A percentile compares a stretch with the other conserved stretches of the same genome.
Conservation (phyloP, 2,329 filamentous ascomycete genomes). For the Sarocladium kiliense region DNA sequence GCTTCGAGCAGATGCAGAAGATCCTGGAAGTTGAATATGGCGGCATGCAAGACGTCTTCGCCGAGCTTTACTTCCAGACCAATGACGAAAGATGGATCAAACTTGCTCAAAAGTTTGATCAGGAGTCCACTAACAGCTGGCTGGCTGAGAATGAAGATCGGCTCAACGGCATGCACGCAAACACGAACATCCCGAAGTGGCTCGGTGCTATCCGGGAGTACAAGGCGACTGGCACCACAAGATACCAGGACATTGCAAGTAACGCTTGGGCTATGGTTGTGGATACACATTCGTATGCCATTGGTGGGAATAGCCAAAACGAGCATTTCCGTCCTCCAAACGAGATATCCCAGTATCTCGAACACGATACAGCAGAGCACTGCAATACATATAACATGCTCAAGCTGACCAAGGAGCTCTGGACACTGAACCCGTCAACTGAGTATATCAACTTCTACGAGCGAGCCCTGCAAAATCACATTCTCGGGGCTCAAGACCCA, state of each 20-base stretch:
- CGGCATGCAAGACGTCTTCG: constrained; percentile 47
- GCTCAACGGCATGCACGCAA: constrained; percentile 44
- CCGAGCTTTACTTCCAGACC: constrained; percentile 41
- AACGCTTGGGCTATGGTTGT: constrained; percentile 46
- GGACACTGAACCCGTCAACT: constrained; percentile 32
- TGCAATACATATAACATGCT: constrained; percentile 56
- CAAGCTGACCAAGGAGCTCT: constrained; percentile 48
- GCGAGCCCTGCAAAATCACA: constrained; percentile 42
- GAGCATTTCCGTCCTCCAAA: constrained; percentile 46
- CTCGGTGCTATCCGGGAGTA: constrained; percentile 45
- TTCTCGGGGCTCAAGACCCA: constrained; percentile 44
- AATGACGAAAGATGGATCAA: constrained; percentile 40
- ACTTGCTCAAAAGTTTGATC: constrained; percentile 44
- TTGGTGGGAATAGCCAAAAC: constrained; percentile 47
- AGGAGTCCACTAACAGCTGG: constrained; percentile 40
- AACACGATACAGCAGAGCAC: constrained; percentile 41
- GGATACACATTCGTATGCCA: constrained; percentile 43
- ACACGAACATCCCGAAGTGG: constrained; percentile 50
- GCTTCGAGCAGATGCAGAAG: constrained; percentile 38
- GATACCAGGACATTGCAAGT: constrained; percentile 41
- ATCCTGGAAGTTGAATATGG: constrained; percentile 46
- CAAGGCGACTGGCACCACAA: constrained; percentile 37
- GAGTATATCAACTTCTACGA: constrained; percentile 50
- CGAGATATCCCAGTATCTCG: constrained; percentile 38
- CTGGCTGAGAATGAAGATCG: constrained; percentile 38